phyloP scores from a whole-genome alignment of 2,329 filamentous ascomycete genomes.

The Aureobasidium vineae region DNA sequence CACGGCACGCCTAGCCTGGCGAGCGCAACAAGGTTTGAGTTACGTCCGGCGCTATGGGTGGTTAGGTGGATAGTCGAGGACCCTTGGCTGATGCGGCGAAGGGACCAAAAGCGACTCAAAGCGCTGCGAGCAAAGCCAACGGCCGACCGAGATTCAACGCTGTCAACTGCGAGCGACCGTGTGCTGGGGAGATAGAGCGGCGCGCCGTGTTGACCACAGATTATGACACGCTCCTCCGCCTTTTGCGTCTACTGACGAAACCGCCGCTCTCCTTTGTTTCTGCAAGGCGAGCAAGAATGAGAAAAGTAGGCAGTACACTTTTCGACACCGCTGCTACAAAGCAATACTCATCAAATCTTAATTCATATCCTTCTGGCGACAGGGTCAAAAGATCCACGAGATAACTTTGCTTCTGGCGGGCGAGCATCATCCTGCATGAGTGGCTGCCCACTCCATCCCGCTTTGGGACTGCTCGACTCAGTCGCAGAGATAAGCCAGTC shows the following conservation, averaged over 20 bases:
- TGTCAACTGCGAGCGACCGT: slow-evolving; percentile 16
- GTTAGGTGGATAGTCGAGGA: slow-evolving; percentile 18
- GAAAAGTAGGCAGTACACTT: background rate
- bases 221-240: slow-evolving; percentile 4
- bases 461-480: slow-evolving; percentile 22
- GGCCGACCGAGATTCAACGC: slow-evolving; percentile 24
- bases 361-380: slow-evolving; percentile 5
- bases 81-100: slow-evolving; percentile 23
- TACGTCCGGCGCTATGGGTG: slow-evolving; percentile 25
- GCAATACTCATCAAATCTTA: slow-evolving; percentile 24
- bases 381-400: slow-evolving; percentile 4
- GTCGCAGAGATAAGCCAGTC: slow-evolving; percentile 27
- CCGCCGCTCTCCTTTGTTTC: background rate
- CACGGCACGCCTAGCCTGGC: slow-evolving; percentile 25
- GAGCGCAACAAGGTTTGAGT: slow-evolving; percentile 22
- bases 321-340: slow-evolving; percentile 11
- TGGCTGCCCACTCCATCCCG: background rate
- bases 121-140: slow-evolving; percentile 16
- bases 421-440: slow-evolving; percentile 26
- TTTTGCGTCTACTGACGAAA: background rate
- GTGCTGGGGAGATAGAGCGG: slow-evolving; percentile 12
- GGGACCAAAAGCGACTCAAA: slow-evolving; percentile 19
- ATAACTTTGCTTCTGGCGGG: slow-evolving; percentile 18
- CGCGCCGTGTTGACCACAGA: slow-evolving; percentile 15
- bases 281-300: background rate